Percentiles rank a stretch among this genome's conserved stretches.
phyloP scores from a whole-genome alignment of 495 filamentous ascomycete species.

The Usnea hakonensis region DNA sequence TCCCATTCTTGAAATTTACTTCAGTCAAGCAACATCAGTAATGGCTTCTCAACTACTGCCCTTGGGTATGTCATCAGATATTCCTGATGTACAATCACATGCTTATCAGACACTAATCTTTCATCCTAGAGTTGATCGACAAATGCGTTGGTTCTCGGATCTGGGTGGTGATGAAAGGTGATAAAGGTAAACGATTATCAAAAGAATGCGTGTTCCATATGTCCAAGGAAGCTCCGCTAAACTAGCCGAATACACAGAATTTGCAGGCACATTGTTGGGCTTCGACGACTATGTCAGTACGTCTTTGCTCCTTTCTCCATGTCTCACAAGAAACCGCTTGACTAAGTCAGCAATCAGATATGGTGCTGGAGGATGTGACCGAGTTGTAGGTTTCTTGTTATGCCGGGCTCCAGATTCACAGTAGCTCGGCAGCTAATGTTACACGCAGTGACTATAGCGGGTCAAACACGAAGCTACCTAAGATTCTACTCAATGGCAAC shows the following conservation, averaged over 20 bases:
- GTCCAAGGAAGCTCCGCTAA: neutral
- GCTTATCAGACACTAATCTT: neutral
- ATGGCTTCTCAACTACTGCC: conserved; percentile 18
- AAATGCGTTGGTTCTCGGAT: conserved; percentile 96
- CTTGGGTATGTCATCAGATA: conserved; percentile 9
- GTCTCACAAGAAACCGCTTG: neutral
- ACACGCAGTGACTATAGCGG: conserved; percentile 76
- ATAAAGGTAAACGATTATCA: conserved; percentile 62
- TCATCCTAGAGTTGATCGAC: conserved; percentile 77
- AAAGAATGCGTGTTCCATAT: neutral
- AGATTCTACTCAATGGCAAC: conserved; percentile 96
- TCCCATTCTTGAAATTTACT: neutral
- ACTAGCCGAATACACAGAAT: conserved; percentile 51
- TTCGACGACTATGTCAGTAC: conserved; percentile 99
- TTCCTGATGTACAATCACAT: too few relatives aligned
- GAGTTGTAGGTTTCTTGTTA: conserved; percentile 67
- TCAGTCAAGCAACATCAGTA: neutral
- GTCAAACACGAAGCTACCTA: conserved; percentile 74
- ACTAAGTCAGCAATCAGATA: conserved; percentile 51
- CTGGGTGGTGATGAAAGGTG: conserved; percentile 99
- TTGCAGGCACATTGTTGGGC: conserved; percentile 83
- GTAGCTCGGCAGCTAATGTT: neutral
- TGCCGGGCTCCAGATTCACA: neutral
- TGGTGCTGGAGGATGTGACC: conserved; percentile 95
- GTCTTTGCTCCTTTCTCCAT: conserved; percentile 36